Evolutionary conservation across 805 yeast species (phyloP).

Genomic region (Ogataea minuta): DNA sequence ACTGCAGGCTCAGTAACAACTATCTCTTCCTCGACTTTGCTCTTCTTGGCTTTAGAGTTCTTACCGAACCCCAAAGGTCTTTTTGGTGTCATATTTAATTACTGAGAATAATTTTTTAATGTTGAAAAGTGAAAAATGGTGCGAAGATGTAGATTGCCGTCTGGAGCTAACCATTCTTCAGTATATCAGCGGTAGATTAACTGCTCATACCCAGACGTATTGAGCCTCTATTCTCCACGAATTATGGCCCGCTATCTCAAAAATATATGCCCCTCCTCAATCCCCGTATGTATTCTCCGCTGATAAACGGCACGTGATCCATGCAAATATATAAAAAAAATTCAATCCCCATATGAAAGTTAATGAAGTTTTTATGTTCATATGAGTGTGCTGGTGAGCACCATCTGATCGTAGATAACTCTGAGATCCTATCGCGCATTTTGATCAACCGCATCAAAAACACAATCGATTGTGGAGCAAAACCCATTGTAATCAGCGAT

Average conservation of each 20-base stretch:
- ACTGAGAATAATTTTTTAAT: slow-evolving; percentile 15
- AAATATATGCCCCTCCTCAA: neutral
- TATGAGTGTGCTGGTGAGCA: slow-evolving; percentile 47
- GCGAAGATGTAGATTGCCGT: neutral
- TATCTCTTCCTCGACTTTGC: slow-evolving; percentile 36
- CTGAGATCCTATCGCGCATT: slow-evolving; percentile 36
- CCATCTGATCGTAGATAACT: slow-evolving; percentile 56
- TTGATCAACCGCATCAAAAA: slow-evolving; percentile 47
- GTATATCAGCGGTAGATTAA: neutral
- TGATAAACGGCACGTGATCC: slow-evolving; percentile 10
- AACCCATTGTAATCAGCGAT: slow-evolving; percentile 47
- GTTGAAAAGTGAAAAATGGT: slow-evolving; percentile 4
- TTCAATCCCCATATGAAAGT: slow-evolving; percentile 1
- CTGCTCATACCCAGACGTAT: neutral
- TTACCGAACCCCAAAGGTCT: slow-evolving; percentile 67
- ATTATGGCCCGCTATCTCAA: neutral
- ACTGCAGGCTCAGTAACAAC: slow-evolving; percentile 16
- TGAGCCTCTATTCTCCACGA: neutral
- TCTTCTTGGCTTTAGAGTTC: slow-evolving; percentile 43
- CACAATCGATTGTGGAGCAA: slow-evolving; percentile 54
- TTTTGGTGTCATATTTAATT: slow-evolving; percentile 47
- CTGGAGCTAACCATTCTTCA: neutral
- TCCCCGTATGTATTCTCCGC: slow-evolving; percentile 9
- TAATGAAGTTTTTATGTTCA: slow-evolving; percentile 38
- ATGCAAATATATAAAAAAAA: slow-evolving; percentile 8